Conservation (phyloP, 345 rosid species). For the Carallia brachiata region DNA sequence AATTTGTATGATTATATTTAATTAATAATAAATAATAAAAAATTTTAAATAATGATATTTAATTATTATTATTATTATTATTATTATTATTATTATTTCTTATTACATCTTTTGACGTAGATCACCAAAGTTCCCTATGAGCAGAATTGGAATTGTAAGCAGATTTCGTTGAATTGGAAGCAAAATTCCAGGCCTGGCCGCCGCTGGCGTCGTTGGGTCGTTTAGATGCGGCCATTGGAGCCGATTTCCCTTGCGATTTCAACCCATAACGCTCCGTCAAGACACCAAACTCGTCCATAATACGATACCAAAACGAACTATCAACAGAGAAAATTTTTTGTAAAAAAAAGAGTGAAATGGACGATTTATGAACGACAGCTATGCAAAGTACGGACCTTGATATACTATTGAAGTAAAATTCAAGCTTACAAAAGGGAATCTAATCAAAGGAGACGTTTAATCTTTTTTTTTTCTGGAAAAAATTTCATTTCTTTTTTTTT, state of each 20-base stretch:
- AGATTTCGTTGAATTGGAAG: constrained; percentile 17
- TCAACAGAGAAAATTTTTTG: background rate
- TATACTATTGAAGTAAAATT: constrained; percentile 4
- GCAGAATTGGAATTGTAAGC: constrained; percentile 34
- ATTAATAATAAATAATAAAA: too few species aligned
- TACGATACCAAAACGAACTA: background rate
- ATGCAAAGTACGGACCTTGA: background rate
- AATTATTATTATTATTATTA: too few species aligned
- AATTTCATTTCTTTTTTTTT: background rate
- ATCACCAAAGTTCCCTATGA: too few species aligned
- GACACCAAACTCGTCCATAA: constrained; percentile 81
- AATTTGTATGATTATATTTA: too few species aligned
- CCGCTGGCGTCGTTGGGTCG: constrained; percentile 25
- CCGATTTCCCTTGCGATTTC: constrained; percentile 82
- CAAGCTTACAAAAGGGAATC: background rate
- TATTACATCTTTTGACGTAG: too few species aligned
- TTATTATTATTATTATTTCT: too few species aligned
- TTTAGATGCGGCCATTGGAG: constrained; percentile 76
- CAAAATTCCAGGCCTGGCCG: constrained; percentile 28
- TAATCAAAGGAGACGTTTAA: background rate
- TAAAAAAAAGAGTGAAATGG: too few species aligned
- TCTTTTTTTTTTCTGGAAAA: background rate
- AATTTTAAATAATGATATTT: too few species aligned
- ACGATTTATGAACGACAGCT: background rate
- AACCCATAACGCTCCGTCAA: constrained; percentile 79